Conservation (phyloP, 495 filamentous ascomycete species). For the Hyaloscypha hepaticicola region DNA sequence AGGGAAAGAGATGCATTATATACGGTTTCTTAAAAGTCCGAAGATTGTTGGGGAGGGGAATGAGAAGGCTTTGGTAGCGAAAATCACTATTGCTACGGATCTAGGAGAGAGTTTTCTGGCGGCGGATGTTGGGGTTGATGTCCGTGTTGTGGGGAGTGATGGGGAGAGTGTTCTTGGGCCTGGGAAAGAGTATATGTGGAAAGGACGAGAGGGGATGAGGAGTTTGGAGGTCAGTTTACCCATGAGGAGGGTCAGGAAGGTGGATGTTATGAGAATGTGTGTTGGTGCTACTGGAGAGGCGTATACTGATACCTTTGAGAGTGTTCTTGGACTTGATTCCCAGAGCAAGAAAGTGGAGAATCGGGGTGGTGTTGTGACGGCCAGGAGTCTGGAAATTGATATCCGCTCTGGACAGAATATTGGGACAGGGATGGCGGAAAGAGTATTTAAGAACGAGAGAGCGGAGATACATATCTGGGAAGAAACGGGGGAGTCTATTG, state of each 20-base stretch:
- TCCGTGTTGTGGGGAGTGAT: conserved; percentile 24
- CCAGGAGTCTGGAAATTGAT: conserved; percentile 25
- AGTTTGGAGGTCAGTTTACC: conserved; percentile 26
- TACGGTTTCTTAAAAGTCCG: conserved; percentile 71
- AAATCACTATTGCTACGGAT: conserved; percentile 87
- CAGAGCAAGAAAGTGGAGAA: conserved; percentile 10
- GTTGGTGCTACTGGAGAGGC: conserved; percentile 21
- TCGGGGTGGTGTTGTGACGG: conserved; percentile 22
- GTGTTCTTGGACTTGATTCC: conserved; percentile 44
- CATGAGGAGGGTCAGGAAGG: neutral
- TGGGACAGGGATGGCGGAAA: conserved; percentile 18
- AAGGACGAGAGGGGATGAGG: conserved; percentile 32
- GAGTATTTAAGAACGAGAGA: conserved; percentile 16
- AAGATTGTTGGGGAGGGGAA: conserved; percentile 30
- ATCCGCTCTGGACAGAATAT: neutral
- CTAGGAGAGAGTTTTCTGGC: conserved; percentile 83
- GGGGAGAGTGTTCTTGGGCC: conserved; percentile 50
- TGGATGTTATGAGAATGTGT: conserved; percentile 18
- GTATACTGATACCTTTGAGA: conserved; percentile 43
- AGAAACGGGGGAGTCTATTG: conserved; percentile 93
- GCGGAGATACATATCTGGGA: conserved; percentile 60
- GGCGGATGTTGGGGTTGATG: conserved; percentile 56
- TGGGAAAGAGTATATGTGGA: conserved; percentile 50
- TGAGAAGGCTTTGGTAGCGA: conserved; percentile 32
- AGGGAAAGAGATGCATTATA: conserved; percentile 61